Evolutionary conservation across 2,329 filamentous ascomycete genomes (phyloP), one percentile per base, ranked within the genome.

Genomic region (Curvularia verruculosa): DNA sequence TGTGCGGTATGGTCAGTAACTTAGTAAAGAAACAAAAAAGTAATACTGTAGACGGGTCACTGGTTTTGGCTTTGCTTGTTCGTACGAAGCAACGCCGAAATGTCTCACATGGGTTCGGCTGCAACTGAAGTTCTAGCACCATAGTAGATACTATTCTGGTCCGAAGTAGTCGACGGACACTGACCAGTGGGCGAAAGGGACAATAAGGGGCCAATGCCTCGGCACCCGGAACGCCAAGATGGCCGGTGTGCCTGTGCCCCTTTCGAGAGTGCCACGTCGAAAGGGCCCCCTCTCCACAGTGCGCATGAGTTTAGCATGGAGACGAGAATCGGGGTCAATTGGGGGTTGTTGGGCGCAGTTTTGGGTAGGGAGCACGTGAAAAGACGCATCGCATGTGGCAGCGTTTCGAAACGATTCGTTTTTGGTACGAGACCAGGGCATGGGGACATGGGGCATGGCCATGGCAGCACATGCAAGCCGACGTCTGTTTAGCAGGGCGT

Each of bases 201-300:
- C 45, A 39, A 39, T 39, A 49, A 49, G 39, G 39, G 39, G 54
- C 23, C 3, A 5, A 34, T 12, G 8, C 21, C 31, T 54, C 54
- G 54, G 54, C 49, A 21, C 21, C 23, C 50, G 54, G 50, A 29
- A 19, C 19, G 39, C 54, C 54, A 49, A 57, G 54, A 5, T 3
- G 6, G 24, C 45, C 54, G 50, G 3, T 15, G 15, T n/a, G n/a
- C 8, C 24, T n/a, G 18, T 34, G 12, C 50, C 18, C 41, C 9
- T 52, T 52, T 37, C 9, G 21, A 10, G 6, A 19, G 13, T 52
- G 41, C 28, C 28, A 44, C 29, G 39, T 18, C 29, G 15, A 31
- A 40, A 18, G 21, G n/a, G n/a, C n/a, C n/a, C n/a, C 9, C 28
- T 52, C 19, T 28, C 19, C 29, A 24, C 49, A 26, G 13, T 12